These are phyloP conservation scores for Gorgonomyces haynaldii DNA, from an alignment of 192 early-diverging fungal genomes.

Conservation along the genomic window DNA sequence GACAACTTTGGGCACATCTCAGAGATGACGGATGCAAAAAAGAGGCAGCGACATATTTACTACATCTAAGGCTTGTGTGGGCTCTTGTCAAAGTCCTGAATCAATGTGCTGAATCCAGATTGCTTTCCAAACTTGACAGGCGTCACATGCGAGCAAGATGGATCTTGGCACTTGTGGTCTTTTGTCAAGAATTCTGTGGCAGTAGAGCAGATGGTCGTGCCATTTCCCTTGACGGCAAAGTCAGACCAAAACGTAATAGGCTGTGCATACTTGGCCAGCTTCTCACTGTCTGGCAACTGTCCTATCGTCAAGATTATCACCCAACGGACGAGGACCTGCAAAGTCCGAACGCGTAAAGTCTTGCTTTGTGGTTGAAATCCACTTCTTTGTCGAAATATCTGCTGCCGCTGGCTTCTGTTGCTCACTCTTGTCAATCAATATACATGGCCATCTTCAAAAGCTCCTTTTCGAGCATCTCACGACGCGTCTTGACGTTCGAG, in stretches of 20 bases:
- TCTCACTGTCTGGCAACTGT: constrained; percentile 9
- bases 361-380: not conserved
- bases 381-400: not conserved
- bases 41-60: not conserved
- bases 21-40: not conserved
- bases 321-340: constrained; percentile 1
- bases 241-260: constrained; percentile 46
- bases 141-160: not conserved
- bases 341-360: not conserved
- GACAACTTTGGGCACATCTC: not conserved
- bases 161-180: not conserved
- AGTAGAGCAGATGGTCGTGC: constrained; percentile 31
- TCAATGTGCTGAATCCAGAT: constrained; percentile 34
- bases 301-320: no score
- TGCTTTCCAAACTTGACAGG: constrained; percentile 29
- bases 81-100: constrained; percentile 29
- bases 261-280: constrained; percentile 11
- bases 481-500: not conserved
- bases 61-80: constrained; percentile 16
- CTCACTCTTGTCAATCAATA: not conserved
- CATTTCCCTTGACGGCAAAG: constrained; percentile 26
- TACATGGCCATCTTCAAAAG: constrained; percentile 30
- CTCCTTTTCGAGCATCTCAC: constrained; percentile 25
- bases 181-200: not conserved
- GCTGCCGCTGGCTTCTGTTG: not conserved